Conservation (phyloP, 176 grass and related monocot genomes). For the Metroxylon sagu region DNA sequence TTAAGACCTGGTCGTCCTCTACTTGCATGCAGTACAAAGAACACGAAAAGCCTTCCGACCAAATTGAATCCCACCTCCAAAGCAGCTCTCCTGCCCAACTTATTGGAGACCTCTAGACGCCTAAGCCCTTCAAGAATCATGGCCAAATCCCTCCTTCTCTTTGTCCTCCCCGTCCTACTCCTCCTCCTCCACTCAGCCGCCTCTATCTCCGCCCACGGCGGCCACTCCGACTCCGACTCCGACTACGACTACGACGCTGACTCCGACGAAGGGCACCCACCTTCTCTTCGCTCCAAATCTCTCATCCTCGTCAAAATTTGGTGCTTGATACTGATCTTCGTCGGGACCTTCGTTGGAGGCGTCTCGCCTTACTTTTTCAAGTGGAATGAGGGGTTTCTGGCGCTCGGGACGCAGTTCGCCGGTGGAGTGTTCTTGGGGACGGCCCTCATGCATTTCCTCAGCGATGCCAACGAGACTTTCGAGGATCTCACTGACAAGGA, state of each 20-base stretch:
- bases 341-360: conserved; percentile 56
- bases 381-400: conserved; percentile 83
- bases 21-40: too few species aligned
- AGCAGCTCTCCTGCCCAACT: too few species aligned
- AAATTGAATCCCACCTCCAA: too few species aligned
- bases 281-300: conserved; percentile 52
- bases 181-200: conserved; percentile 2
- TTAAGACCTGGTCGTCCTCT: too few species aligned
- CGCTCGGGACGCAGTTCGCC: conserved; percentile 80
- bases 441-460: conserved; percentile 90
- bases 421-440: conserved; percentile 87
- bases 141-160: too few species aligned
- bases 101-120: too few species aligned
- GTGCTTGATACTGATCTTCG: conserved; percentile 62
- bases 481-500: conserved; percentile 36
- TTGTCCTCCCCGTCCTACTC: not conserved
- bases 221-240: conserved; percentile 14
- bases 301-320: conserved; percentile 67
- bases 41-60: too few species aligned
- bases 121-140: too few species aligned
- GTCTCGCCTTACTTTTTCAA: conserved; percentile 83
- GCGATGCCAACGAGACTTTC: conserved; percentile 76
- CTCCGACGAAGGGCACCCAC: conserved; percentile 3
- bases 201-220: conserved; percentile 6
- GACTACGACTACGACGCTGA: conserved; percentile 6